A percentile compares a stretch with the other conserved stretches of the same genome.
These are phyloP conservation scores for Apiospora koreana DNA, from an alignment of 2,329 filamentous ascomycete species.

Conservation along the genomic window DNA sequence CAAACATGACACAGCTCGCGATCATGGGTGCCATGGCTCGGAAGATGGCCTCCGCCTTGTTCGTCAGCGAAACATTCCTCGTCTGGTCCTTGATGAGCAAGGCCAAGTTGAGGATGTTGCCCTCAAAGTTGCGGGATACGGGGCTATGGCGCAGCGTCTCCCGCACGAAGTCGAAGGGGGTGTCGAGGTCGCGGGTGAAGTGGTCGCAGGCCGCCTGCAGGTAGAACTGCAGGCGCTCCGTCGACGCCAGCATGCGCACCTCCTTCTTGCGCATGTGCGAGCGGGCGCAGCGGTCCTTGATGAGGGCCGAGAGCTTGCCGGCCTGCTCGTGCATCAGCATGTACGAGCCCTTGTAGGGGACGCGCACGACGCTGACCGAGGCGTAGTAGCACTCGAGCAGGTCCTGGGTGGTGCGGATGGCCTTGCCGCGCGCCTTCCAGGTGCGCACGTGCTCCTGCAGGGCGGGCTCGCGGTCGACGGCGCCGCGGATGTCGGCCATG, in stretches of 20 bases:
- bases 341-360: slow-evolving; percentile 44
- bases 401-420: slow-evolving; percentile 45
- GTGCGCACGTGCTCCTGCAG: slow-evolving; percentile 41
- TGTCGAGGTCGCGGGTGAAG: slow-evolving; percentile 31
- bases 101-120: slow-evolving; percentile 32
- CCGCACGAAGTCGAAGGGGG: slow-evolving; percentile 35
- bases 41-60: slow-evolving; percentile 32
- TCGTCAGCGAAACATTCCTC: slow-evolving; percentile 17
- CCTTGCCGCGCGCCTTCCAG: slow-evolving; percentile 42
- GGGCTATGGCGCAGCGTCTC: slow-evolving; percentile 35
- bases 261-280: slow-evolving; percentile 43
- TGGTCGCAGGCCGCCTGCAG: slow-evolving; percentile 35
- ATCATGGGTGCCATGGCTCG: slow-evolving; percentile 33
- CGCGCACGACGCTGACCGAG: slow-evolving; percentile 47
- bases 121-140: slow-evolving; percentile 32
- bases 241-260: slow-evolving; percentile 38
- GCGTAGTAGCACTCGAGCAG: slow-evolving; percentile 53
- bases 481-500: slow-evolving; percentile 35
- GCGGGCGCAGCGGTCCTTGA: slow-evolving; percentile 40
- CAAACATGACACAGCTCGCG: slow-evolving; percentile 34
- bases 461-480: slow-evolving; percentile 32
- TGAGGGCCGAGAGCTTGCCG: slow-evolving; percentile 43
- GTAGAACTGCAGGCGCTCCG: slow-evolving; percentile 31
- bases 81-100: slow-evolving; percentile 29
- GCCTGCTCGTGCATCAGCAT: slow-evolving; percentile 52